Conservation (phyloP, 768 basidiomycete genomes). For the Kwoniella sp. region DNA sequence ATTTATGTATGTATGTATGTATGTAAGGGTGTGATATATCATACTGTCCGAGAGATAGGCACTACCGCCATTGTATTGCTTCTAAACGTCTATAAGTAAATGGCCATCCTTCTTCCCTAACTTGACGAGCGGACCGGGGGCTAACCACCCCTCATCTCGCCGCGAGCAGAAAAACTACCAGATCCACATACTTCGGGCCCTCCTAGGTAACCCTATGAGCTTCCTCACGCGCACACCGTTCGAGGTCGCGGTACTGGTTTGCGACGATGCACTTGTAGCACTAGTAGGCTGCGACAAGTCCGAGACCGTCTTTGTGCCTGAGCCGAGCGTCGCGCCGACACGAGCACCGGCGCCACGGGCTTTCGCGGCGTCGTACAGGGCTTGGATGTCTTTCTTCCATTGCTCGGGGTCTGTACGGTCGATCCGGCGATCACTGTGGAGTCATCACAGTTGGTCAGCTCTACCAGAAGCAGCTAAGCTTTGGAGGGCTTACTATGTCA, state of each 20-base stretch:
- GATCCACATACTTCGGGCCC: neutral
- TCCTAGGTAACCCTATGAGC: neutral
- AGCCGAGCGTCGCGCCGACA: neutral
- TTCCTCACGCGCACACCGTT: neutral
- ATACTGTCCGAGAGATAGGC: too few relatives aligned
- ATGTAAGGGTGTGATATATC: too few relatives aligned
- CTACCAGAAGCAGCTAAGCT: neutral
- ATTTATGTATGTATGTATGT: too few relatives aligned
- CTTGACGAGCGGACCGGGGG: too few relatives aligned
- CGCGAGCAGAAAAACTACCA: too few relatives aligned
- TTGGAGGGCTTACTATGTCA: slow-evolving; percentile 30
- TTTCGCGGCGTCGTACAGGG: slow-evolving; percentile 22
- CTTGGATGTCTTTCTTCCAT: slow-evolving; percentile 27
- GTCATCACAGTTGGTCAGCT: too few relatives aligned
- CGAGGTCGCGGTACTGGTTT: neutral
- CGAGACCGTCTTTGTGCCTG: neutral
- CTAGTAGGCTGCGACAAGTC: neutral
- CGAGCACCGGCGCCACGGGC: slow-evolving; percentile 6
- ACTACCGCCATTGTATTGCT: too few relatives aligned
- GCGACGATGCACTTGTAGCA: neutral
- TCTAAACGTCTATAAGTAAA: too few relatives aligned
- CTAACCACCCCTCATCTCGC: too few relatives aligned
- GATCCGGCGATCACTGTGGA: slow-evolving; percentile 28
- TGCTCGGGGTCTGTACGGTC: slow-evolving; percentile 10
- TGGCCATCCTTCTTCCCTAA: too few relatives aligned